Base-by-base conservation (phyloP, 306 rosid species). In the Lathyrus tuberosus region DNA sequence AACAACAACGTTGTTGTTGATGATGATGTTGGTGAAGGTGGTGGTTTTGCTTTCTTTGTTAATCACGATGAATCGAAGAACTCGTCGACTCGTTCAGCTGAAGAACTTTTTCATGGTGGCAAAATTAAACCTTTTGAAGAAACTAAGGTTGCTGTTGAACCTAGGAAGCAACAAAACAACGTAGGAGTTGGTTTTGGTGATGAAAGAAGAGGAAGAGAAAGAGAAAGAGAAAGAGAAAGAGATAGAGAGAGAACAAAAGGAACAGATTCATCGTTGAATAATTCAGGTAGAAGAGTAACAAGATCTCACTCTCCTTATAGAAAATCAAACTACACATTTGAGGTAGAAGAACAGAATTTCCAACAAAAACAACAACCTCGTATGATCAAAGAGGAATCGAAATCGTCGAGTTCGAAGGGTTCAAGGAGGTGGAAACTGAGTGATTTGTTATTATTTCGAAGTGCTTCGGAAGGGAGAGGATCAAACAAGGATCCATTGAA, bases 391-490 rank as follows among this genome's bases (percentile, higher is more conserved):
- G 79, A 74, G 14, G 64, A 41, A 28, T 26, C 62, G 5, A 56
- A 56, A 10, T 20, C 26, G 28, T 56, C 62, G 37, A 56, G n/a
- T 56, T 56, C 38, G 10, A 0, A 87, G 83, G 84, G 82, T 49
- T 57, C 87, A 1, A 91, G 43, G 52, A 91, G 83, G 54, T 94
- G 99, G 99, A 84, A 87, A 24, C 51, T 94, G 48, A 94, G 28
- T 76, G 96, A 94, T 42, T 78, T 91, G 2, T 56, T 91, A 18
- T 58, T 91, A 76, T 94, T 94, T 22, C 87, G 99, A 0, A 94
- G 99, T 68, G 95, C 95, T 15, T 94, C 99, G 0, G 99, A 94
- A 81, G 98, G 98, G 6, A 71, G 97, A 70, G 96, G 82, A 12
- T 70, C 88, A 2, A 84, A 62, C 38, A 94, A 85, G 48, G 96